Evolutionary conservation across 805 yeast species (phyloP).

Genomic region (Wickerhamomyces sydowiorum): DNA sequence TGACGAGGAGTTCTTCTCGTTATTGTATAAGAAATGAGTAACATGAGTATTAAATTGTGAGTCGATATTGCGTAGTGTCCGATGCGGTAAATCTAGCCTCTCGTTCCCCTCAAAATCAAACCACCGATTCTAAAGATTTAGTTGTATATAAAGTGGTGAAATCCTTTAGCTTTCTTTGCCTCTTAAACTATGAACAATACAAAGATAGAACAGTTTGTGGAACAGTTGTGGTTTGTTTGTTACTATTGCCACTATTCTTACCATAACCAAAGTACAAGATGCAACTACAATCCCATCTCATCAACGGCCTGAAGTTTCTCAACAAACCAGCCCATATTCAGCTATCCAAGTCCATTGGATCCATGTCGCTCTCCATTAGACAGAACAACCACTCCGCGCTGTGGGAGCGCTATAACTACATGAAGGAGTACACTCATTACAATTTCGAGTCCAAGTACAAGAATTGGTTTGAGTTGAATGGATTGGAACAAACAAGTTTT

Average conservation of each 20-base stretch:
- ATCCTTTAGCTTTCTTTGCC: too few species aligned
- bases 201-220: too few species aligned
- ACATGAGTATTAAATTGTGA: background rate
- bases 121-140: too few species aligned
- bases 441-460: conserved; percentile 7
- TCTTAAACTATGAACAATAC: too few species aligned
- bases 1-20: conserved; percentile 17
- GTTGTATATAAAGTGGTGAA: too few species aligned
- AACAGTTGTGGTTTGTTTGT: too few species aligned
- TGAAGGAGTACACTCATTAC: conserved; percentile 7
- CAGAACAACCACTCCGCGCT: background rate
- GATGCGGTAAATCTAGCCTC: too few species aligned
- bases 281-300: background rate
- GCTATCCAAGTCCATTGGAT: background rate
- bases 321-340: background rate
- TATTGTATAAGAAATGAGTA: conserved; percentile 6
- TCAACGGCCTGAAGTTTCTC: background rate
- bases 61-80: too few species aligned
- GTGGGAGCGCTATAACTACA: conserved; percentile 1
- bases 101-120: too few species aligned
- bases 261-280: background rate
- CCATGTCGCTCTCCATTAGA: background rate
- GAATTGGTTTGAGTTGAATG: conserved; percentile 8
- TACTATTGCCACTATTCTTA: too few species aligned
- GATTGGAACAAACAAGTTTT: conserved; percentile 6